Conservation (phyloP, 83 land plant species). For the Thuja plicata region DNA sequence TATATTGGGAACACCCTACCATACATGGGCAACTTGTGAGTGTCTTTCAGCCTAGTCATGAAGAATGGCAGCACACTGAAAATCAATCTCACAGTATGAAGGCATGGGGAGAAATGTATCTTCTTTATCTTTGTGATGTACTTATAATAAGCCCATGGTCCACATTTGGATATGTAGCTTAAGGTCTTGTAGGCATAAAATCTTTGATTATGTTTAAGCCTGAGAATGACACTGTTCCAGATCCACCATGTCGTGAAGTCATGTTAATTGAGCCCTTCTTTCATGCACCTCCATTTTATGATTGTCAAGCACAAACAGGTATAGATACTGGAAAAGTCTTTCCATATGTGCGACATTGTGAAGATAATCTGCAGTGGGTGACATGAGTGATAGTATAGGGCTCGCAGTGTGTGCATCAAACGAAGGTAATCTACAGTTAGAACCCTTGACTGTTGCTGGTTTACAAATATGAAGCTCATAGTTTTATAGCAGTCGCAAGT, state of each 20-base stretch:
- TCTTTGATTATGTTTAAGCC: constrained; percentile 67
- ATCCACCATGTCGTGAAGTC: constrained; percentile 62
- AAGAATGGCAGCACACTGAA: constrained; percentile 59
- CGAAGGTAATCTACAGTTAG: no score
- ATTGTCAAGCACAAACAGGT: constrained; percentile 57
- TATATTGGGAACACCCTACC: constrained; percentile 68
- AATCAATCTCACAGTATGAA: constrained; percentile 64
- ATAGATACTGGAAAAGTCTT: constrained; percentile 57
- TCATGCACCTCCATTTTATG: constrained; percentile 81
- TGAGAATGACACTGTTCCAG: constrained; percentile 35
- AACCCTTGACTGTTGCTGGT: no score
- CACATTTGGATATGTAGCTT: constrained; percentile 93
- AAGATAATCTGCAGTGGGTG: no score
- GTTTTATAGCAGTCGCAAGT: no score
- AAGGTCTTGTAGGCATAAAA: constrained; percentile 75
- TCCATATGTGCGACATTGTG: constrained; percentile 78
- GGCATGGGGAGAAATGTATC: constrained; percentile 87
- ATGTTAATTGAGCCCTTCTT: constrained; percentile 89
- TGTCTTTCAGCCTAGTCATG: constrained; percentile 82
- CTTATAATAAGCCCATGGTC: constrained; percentile 82
- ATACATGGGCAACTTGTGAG: constrained; percentile 51
- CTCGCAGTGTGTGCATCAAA: no score
- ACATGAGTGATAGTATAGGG: no score
- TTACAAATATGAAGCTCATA: no score
- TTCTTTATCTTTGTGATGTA: constrained; percentile 70